Evolutionary conservation across 163 green algal genomes (phyloP).

Genomic region (Scenedesmus sp.): DNA sequence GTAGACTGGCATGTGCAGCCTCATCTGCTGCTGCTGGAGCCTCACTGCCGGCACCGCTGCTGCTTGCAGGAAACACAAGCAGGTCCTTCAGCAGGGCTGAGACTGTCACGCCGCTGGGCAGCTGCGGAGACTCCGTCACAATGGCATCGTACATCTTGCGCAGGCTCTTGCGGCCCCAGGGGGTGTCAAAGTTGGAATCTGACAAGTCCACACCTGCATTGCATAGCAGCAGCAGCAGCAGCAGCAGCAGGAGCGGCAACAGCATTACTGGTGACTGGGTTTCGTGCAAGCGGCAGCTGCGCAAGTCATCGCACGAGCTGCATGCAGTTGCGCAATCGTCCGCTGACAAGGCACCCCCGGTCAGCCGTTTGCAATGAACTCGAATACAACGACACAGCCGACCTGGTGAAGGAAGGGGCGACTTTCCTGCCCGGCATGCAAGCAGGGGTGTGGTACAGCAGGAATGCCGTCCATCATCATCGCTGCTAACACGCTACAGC

Average conservation of each 20-base stretch:
- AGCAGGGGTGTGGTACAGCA: background rate
- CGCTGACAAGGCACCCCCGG: background rate
- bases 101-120: slow-evolving; percentile 39
- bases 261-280: background rate
- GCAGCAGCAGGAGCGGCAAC: background rate
- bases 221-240: background rate
- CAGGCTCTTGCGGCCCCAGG: slow-evolving; percentile 73
- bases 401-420: background rate
- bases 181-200: slow-evolving; percentile 88
- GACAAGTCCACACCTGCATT: slow-evolving; percentile 79
- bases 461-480: background rate
- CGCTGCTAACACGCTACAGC: background rate
- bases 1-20: background rate
- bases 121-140: slow-evolving; percentile 52
- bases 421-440: background rate
- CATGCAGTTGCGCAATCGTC: too few species aligned
- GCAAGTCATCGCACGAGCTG: background rate
- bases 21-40: background rate
- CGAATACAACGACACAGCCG: too few species aligned
- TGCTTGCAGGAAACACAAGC: slow-evolving; percentile 52
- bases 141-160: slow-evolving; percentile 86
- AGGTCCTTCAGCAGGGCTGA: slow-evolving; percentile 48
- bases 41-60: background rate
- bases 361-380: background rate
- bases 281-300: background rate